Evolutionary conservation across 177 flowering plant species (phyloP).

Genomic region (Vitis hybrid): DNA sequence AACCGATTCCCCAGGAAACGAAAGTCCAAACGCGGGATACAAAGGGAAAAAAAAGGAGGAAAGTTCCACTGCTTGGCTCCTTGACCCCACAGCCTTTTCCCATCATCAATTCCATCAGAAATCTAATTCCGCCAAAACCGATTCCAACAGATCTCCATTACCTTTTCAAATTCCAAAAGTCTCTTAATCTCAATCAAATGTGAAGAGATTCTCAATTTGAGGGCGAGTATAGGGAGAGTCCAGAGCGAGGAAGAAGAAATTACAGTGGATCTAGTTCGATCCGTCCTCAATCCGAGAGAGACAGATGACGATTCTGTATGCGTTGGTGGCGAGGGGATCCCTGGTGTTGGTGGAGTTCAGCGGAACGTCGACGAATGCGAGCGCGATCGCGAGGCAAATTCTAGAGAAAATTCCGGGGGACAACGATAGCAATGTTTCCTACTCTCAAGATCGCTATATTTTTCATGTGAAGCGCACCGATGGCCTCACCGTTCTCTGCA

Average conservation of each 20-base stretch:
- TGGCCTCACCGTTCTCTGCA: constrained; percentile 84
- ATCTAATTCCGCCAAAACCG: too few relatives aligned
- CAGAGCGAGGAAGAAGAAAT: neutral
- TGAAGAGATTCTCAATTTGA: too few relatives aligned
- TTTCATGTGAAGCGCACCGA: constrained; percentile 87
- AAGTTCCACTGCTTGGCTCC: too few relatives aligned
- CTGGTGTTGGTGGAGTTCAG: constrained; percentile 80
- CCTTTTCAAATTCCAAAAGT: too few relatives aligned
- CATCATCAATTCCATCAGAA: too few relatives aligned
- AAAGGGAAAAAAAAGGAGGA: too few relatives aligned
- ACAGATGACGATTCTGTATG: constrained; percentile 72
- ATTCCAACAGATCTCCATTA: too few relatives aligned
- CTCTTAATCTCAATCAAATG: too few relatives aligned
- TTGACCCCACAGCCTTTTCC: too few relatives aligned
- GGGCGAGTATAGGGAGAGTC: too few relatives aligned
- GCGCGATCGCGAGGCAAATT: constrained; percentile 68
- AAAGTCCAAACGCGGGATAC: too few relatives aligned
- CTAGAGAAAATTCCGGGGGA: constrained; percentile 72
- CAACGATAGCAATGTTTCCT: constrained; percentile 69
- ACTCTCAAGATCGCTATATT: constrained; percentile 80
- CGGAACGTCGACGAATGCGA: constrained; percentile 70
- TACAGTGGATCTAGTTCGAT: neutral
- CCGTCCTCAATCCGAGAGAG: neutral
- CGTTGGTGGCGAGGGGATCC: constrained; percentile 81
- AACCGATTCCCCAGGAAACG: too few relatives aligned